These are phyloP conservation scores for Nakazawaea anatomiae DNA, from an alignment of 805 yeast species.

Conservation along the genomic window DNA sequence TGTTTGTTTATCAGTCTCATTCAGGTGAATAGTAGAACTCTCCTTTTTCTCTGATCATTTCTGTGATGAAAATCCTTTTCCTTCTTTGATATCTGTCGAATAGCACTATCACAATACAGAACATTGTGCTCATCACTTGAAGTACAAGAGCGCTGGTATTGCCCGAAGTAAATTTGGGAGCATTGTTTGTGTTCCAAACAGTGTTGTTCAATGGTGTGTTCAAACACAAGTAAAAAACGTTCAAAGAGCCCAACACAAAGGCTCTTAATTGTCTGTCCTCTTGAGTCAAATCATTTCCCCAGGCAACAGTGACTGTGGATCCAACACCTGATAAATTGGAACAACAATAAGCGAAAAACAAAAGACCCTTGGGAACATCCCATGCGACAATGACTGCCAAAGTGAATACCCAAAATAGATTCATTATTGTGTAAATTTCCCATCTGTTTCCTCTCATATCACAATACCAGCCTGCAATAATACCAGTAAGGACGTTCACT, in stretches of 20 bases:
- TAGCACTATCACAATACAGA: no score
- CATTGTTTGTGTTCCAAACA: constrained; percentile 46
- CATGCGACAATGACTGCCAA: constrained; percentile 35
- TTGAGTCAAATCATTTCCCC: constrained; percentile 32
- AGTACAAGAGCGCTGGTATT: background rate
- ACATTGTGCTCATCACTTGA: no score
- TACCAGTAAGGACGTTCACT: no score
- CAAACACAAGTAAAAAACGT: constrained; percentile 47
- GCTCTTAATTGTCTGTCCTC: constrained; percentile 61
- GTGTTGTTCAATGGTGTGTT: constrained; percentile 47
- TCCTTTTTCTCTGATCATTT: no score
- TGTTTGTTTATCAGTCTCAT: no score
- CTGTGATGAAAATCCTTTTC: no score
- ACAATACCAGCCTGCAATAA: no score
- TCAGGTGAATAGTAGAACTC: no score
- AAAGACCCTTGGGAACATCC: constrained; percentile 39
- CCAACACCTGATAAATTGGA: constrained; percentile 33
- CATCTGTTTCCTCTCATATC: background rate
- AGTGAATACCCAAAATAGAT: constrained; percentile 28
- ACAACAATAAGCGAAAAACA: constrained; percentile 34
- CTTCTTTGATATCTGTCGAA: no score
- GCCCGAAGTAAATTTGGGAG: constrained; percentile 45
- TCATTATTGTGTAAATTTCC: constrained; percentile 6
- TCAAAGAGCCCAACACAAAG: constrained; percentile 58
- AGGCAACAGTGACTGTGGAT: constrained; percentile 35